These are phyloP conservation scores for Talaromyces sp. DNA, from an alignment of 2,329 filamentous ascomycete species.

Conservation along the genomic window DNA sequence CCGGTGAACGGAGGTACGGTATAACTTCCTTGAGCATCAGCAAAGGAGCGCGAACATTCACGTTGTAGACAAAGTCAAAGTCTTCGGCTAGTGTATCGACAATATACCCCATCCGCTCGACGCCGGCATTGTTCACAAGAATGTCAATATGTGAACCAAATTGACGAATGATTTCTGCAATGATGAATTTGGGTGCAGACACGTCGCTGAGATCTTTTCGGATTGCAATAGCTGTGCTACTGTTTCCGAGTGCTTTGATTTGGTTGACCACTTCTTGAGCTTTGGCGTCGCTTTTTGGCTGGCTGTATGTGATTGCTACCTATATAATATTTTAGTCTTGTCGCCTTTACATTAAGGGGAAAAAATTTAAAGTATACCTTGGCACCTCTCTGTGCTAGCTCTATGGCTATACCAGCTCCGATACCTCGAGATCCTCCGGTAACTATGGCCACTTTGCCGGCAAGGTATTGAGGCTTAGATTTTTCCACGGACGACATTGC, in stretches of 20 bases:
- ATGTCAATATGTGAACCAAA: constrained; percentile 11
- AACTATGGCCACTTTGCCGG: constrained; percentile 45
- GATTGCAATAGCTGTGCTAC: constrained; percentile 3
- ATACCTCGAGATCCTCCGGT: constrained; percentile 52
- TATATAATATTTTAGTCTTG: constrained; percentile 17
- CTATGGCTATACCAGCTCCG: constrained; percentile 48
- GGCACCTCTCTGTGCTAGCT: constrained; percentile 48
- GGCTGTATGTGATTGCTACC: constrained; percentile 46
- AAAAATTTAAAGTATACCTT: constrained; percentile 18
- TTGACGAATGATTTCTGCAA: not conserved
- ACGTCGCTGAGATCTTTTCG: not conserved
- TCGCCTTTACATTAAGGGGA: too few species aligned
- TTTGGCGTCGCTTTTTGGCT: constrained; percentile 34
- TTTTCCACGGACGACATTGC: not conserved
- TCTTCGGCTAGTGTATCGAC: constrained; percentile 47
- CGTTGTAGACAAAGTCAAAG: constrained; percentile 54
- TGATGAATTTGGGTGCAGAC: not conserved
- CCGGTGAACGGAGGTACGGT: constrained; percentile 48
- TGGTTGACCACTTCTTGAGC: constrained; percentile 26
- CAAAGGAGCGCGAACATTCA: constrained; percentile 56
- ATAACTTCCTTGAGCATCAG: constrained; percentile 54
- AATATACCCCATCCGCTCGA: constrained; percentile 37
- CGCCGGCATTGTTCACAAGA: constrained; percentile 40
- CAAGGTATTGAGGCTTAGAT: not conserved
- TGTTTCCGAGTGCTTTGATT: not conserved